Conservation (phyloP, 1,284 basidiomycete species). For the Trichosporon coremiiforme region DNA sequence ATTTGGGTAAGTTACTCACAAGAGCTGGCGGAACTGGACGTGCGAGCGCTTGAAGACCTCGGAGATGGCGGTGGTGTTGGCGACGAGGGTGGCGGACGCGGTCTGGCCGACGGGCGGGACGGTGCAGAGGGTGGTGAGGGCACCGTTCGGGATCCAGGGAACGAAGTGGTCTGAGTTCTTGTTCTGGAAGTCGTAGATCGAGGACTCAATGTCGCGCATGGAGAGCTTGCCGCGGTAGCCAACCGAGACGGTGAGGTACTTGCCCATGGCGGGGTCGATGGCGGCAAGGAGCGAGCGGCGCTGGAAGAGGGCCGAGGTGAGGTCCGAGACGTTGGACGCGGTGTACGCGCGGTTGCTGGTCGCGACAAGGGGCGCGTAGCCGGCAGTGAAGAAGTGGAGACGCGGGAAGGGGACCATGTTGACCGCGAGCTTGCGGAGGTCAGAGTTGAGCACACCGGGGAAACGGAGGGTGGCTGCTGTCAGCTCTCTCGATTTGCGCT, state of each 20-base stretch:
- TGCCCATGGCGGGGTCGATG: slow-evolving; percentile 48
- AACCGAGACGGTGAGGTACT: slow-evolving; percentile 54
- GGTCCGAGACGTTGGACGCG: slow-evolving; percentile 45
- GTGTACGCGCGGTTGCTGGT: slow-evolving; percentile 65
- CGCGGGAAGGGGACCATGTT: slow-evolving; percentile 93
- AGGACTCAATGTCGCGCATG: slow-evolving; percentile 51
- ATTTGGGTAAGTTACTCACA: neutral
- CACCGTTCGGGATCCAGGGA: slow-evolving; percentile 52
- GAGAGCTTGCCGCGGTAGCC: slow-evolving; percentile 51
- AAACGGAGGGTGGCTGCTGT: slow-evolving; percentile 48
- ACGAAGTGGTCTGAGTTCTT: slow-evolving; percentile 53
- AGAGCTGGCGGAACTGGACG: slow-evolving; percentile 67
- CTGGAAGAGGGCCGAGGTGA: slow-evolving; percentile 50
- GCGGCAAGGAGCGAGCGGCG: slow-evolving; percentile 46
- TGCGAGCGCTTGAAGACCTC: slow-evolving; percentile 84
- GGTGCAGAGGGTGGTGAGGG: slow-evolving; percentile 65
- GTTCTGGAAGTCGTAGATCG: slow-evolving; percentile 51
- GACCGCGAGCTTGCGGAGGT: slow-evolving; percentile 88
- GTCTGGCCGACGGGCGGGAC: slow-evolving; percentile 79
- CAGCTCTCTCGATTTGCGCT: slow-evolving; percentile 20
- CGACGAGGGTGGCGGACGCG: slow-evolving; percentile 74
- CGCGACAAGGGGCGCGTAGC: slow-evolving; percentile 78
- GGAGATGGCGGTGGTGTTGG: slow-evolving; percentile 78
- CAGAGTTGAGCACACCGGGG: slow-evolving; percentile 92
- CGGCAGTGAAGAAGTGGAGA: slow-evolving; percentile 87